These are phyloP conservation scores for Myxozyma monticola DNA, from an alignment of 805 yeast species.

Conservation along the genomic window DNA sequence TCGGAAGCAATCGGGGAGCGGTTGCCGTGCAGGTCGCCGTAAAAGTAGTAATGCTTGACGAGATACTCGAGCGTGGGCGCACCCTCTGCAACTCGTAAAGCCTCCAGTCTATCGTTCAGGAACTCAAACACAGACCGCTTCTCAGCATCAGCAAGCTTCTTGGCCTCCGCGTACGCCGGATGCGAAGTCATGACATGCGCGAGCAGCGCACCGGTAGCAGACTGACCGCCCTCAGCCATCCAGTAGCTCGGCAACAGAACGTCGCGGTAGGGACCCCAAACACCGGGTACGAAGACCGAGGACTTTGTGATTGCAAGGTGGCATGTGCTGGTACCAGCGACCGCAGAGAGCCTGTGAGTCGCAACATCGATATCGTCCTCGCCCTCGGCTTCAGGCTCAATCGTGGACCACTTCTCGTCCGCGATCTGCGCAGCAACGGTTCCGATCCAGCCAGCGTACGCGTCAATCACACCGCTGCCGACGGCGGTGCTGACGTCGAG, in stretches of 20 bases:
- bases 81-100: constrained; percentile 55
- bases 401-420: constrained; percentile 41
- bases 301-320: constrained; percentile 84
- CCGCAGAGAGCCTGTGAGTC: constrained; percentile 89
- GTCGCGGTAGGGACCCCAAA: constrained; percentile 98
- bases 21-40: constrained; percentile 96
- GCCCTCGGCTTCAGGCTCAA: constrained; percentile 12
- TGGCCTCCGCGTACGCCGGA: constrained; percentile 79
- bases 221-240: constrained; percentile 99
- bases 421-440: constrained; percentile 91
- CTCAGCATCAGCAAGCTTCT: constrained; percentile 64
- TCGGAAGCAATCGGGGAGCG: constrained; percentile 98
- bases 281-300: constrained; percentile 90
- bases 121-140: constrained; percentile 77
- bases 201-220: constrained; percentile 91
- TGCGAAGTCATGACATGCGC: constrained; percentile 86
- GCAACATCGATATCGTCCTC: constrained; percentile 51
- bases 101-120: constrained; percentile 72
- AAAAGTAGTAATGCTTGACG: constrained; percentile 83
- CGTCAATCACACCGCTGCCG: constrained; percentile 95
- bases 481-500: constrained; percentile 76
- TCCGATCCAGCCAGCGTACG: constrained; percentile 98
- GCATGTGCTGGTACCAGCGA: constrained; percentile 98
- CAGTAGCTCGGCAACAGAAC: constrained; percentile 86
- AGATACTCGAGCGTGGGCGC: constrained; percentile 74